Base-by-base conservation (phyloP, 129 eudicot genomes). In the Pulicaria dysenterica region DNA sequence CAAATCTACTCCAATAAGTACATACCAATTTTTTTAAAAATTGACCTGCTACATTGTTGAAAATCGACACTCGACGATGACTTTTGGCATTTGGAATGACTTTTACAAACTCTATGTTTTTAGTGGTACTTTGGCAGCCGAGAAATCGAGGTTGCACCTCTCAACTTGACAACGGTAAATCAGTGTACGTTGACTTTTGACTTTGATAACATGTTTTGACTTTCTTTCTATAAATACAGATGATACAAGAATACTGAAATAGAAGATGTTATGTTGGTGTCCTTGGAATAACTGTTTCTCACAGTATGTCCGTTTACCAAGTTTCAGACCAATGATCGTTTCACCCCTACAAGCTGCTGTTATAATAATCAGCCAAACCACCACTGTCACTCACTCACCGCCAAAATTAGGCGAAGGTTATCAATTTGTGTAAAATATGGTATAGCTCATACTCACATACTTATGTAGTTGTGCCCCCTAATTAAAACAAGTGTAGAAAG, bases 41-140 rank as follows among this genome's bases (percentile, higher is more conserved):
- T 69, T 80, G 63, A 88, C 97, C 97, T 80, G 90, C 97, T 91
- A 79, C 95, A 91, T 75, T 91, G 97, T 70, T 91, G 97, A 91
- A 80, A 91, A 91, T 62, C 97, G 85, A 14, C 91, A 92, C 46
- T 88, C 97, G 54, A 91, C 76, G 50, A 83, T 64, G 6, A 91
- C 97, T 73, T 80, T 82, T 12, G 92, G 82, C 67, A 64, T 73
- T 88, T 91, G 55, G 97, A 86, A 77, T 88, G 97, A 75, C 41
- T 79, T 50, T 77, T 91, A 75, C 97, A 91, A 64, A 91, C 96
- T 76, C 83, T 84, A 69, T 91, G 97, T 79, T 88, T 88, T 3
- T 89, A 83, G 19, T 91, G 86, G 75, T 91, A 91, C 36, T 49
- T 91, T 91, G 42, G 88, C 88, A 11, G 91, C 79, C 6, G 93